These are phyloP conservation scores for Trichoderma breve DNA, from an alignment of 2,329 filamentous ascomycete genomes.

Conservation along the genomic window DNA sequence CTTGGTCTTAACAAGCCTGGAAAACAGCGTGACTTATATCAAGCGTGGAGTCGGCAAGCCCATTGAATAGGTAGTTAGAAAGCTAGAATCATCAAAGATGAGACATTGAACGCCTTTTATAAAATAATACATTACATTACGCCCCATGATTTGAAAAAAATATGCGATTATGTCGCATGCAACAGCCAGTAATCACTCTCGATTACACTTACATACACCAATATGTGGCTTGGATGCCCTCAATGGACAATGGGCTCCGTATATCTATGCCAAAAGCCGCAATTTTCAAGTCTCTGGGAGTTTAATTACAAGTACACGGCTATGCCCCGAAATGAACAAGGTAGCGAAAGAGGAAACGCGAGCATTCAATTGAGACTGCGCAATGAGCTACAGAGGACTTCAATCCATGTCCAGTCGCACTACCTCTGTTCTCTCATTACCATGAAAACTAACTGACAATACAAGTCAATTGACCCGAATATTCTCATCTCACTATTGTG, in stretches of 20 bases:
- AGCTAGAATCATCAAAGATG: no score
- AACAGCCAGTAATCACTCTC: no score
- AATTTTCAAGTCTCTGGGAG: not conserved
- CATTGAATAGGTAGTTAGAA: no score
- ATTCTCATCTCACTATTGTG: not conserved
- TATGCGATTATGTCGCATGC: no score
- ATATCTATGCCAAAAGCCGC: not conserved
- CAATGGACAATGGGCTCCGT: fast-evolving
- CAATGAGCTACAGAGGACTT: not conserved
- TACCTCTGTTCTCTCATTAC: not conserved
- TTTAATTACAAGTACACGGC: fast-evolving
- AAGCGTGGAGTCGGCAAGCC: no score
- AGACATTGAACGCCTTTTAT: no score
- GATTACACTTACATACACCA: not conserved
- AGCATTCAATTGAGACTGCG: not conserved
- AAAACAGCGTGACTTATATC: no score
- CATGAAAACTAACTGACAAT: not conserved
- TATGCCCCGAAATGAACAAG: not conserved
- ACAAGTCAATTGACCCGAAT: not conserved
- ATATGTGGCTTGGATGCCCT: not conserved
- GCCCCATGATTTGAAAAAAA: no score
- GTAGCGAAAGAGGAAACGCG: not conserved
- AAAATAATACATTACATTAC: no score
- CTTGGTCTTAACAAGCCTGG: no score
- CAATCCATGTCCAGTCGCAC: not conserved